Conservation (phyloP, 2,329 filamentous ascomycete genomes). For the Penicillium sp. region DNA sequence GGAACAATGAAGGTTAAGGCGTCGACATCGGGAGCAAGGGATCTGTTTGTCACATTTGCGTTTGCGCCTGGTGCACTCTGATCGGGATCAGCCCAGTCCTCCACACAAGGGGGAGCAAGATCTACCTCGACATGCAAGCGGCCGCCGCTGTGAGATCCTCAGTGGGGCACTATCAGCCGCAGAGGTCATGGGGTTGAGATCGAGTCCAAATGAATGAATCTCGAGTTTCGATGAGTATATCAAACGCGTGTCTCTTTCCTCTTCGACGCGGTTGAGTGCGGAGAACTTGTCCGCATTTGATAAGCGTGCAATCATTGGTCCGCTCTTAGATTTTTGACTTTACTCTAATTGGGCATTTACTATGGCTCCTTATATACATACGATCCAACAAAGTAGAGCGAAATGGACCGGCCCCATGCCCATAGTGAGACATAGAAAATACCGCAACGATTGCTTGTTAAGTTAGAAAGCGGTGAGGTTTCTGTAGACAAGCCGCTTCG, state of each 20-base stretch:
- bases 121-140: conserved; percentile 24
- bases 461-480: too few relatives aligned
- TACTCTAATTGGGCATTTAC: too few relatives aligned
- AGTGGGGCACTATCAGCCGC: conserved; percentile 10
- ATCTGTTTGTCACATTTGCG: conserved; percentile 26
- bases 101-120: background rate
- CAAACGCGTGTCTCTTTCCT: background rate
- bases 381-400: too few relatives aligned
- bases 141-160: conserved; percentile 24
- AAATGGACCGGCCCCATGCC: conserved; percentile 68
- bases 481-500: too few relatives aligned
- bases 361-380: too few relatives aligned
- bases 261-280: background rate
- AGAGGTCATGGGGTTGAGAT: conserved; percentile 5
- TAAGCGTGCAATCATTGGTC: background rate
- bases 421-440: too few relatives aligned
- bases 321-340: too few relatives aligned
- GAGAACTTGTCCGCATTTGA: background rate
- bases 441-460: too few relatives aligned
- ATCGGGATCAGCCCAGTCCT: conserved; percentile 6
- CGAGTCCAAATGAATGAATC: background rate
- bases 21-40: conserved; percentile 23
- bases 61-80: conserved; percentile 27
- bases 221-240: background rate
- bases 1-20: conserved; percentile 22